These are phyloP conservation scores for Macroventuria anomochaeta DNA, from an alignment of 2,329 filamentous ascomycete genomes.

Conservation along the genomic window DNA sequence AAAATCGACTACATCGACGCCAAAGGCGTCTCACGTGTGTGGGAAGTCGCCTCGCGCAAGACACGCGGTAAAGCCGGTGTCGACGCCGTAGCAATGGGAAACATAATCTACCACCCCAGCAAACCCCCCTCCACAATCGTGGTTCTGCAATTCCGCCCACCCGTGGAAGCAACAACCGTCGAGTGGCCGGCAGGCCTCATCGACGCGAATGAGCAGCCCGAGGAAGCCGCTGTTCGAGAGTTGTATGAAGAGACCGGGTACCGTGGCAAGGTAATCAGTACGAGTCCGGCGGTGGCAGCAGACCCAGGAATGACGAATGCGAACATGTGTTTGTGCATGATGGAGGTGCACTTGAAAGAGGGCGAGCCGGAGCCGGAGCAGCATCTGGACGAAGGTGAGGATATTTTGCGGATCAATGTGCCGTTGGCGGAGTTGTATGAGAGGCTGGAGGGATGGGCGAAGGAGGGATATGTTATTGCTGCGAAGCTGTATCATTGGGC, in stretches of 20 bases:
- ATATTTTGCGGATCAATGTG: slow-evolving; percentile 36
- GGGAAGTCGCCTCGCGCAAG: slow-evolving; percentile 73
- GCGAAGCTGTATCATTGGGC: slow-evolving; percentile 41
- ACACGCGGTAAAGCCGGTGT: slow-evolving; percentile 61
- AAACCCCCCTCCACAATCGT: slow-evolving; percentile 41
- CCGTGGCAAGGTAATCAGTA: slow-evolving; percentile 52
- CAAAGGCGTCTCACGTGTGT: slow-evolving; percentile 62
- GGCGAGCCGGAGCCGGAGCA: slow-evolving; percentile 32
- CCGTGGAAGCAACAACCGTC: slow-evolving; percentile 63
- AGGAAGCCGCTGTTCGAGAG: slow-evolving; percentile 64
- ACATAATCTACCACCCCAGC: slow-evolving; percentile 59
- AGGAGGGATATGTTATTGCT: slow-evolving; percentile 36
- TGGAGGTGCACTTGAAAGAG: slow-evolving; percentile 33
- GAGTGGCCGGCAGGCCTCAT: slow-evolving; percentile 59
- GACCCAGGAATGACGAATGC: slow-evolving; percentile 39
- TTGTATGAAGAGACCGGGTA: slow-evolving; percentile 69
- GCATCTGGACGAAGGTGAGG: slow-evolving; percentile 39
- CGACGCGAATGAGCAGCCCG: slow-evolving; percentile 63
- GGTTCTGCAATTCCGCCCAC: slow-evolving; percentile 63
- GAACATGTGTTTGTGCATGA: slow-evolving; percentile 35
- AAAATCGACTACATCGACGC: slow-evolving; percentile 65
- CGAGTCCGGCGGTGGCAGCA: slow-evolving; percentile 29
- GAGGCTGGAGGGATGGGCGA: slow-evolving; percentile 30
- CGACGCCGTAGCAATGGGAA: slow-evolving; percentile 75
- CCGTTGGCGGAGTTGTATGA: slow-evolving; percentile 33